phyloP scores from a whole-genome alignment of 306 rosid genomes.

The Quercus agrifolia region DNA sequence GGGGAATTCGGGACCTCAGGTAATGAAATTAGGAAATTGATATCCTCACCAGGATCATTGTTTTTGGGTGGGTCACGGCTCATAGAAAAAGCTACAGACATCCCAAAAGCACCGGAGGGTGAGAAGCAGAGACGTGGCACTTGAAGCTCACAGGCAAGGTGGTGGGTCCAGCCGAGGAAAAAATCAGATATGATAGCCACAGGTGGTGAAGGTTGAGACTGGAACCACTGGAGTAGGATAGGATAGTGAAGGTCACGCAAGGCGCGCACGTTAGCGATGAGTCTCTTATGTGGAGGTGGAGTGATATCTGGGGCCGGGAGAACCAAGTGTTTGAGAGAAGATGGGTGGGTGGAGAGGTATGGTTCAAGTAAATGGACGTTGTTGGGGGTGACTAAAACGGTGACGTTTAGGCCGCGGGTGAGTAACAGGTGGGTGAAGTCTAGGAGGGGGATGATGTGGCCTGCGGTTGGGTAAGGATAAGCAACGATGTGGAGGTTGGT shows the following conservation, averaged over 20 bases:
- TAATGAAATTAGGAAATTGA: slow-evolving; percentile 18
- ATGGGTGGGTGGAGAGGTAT: slow-evolving; percentile 26
- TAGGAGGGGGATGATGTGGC: slow-evolving; percentile 42
- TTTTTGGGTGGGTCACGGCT: slow-evolving; percentile 26
- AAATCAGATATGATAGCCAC: slow-evolving; percentile 42
- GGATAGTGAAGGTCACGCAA: slow-evolving; percentile 37
- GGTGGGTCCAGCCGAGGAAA: slow-evolving; percentile 49
- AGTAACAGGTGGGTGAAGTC: slow-evolving; percentile 26
- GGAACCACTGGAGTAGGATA: slow-evolving; percentile 26
- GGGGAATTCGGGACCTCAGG: slow-evolving; percentile 36
- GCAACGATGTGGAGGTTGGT: slow-evolving; percentile 27
- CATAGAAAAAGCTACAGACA: slow-evolving; percentile 1
- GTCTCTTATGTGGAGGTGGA: neutral
- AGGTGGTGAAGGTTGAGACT: slow-evolving; percentile 23
- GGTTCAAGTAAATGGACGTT: slow-evolving; percentile 22
- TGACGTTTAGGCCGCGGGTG: slow-evolving; percentile 37
- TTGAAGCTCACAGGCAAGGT: slow-evolving; percentile 26
- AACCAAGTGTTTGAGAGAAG: slow-evolving; percentile 35
- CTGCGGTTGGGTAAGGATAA: slow-evolving; percentile 42
- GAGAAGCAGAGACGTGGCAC: slow-evolving; percentile 37
- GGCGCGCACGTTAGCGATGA: neutral
- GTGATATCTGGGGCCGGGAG: slow-evolving; percentile 20
- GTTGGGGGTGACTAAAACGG: slow-evolving; percentile 32
- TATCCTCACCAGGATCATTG: neutral
- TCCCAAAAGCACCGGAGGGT: slow-evolving; percentile 29